A percentile compares a stretch with the other conserved stretches of the same genome.
These are phyloP conservation scores for Simplicillium aogashimaense DNA, from an alignment of 2,329 filamentous ascomycete species.

Conservation along the genomic window DNA sequence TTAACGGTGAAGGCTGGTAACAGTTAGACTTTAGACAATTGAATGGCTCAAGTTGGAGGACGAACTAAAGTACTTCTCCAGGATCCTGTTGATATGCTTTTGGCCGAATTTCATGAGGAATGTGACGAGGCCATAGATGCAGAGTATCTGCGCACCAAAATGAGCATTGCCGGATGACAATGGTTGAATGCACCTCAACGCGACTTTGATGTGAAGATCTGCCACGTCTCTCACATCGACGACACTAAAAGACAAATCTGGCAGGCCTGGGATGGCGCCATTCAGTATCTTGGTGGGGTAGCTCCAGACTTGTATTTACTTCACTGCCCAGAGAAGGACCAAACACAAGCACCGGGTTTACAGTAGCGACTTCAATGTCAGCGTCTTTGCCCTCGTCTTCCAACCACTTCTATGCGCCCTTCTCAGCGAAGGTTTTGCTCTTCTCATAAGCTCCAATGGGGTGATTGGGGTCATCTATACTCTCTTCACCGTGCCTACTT, in stretches of 20 bases:
- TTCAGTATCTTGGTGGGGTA: slow-evolving; percentile 15
- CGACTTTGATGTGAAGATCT: slow-evolving; percentile 3
- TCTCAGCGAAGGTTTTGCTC: slow-evolving; percentile 9
- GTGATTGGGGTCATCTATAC: slow-evolving; percentile 1
- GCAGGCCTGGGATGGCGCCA: slow-evolving; percentile 14
- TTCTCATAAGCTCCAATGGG: slow-evolving; percentile 3
- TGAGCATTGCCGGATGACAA: slow-evolving; percentile 1
- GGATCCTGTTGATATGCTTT: background rate
- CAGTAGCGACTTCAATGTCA: slow-evolving; percentile 3
- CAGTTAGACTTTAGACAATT: slow-evolving; percentile 2
- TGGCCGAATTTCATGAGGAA: slow-evolving; percentile 1
- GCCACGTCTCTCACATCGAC: slow-evolving; percentile 15
- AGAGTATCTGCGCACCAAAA: slow-evolving; percentile 1
- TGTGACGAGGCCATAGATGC: slow-evolving; percentile 1
- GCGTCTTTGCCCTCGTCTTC: background rate
- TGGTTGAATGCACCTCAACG: slow-evolving; percentile 1
- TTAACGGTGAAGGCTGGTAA: slow-evolving; percentile 11
- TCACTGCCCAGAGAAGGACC: slow-evolving; percentile 7
- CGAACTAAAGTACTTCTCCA: slow-evolving; percentile 4
- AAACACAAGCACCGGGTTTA: slow-evolving; percentile 8
- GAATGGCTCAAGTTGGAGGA: background rate
- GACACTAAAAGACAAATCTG: slow-evolving; percentile 13
- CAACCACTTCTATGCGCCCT: slow-evolving; percentile 11
- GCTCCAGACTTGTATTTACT: slow-evolving; percentile 8
- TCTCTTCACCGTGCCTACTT: slow-evolving; percentile 9